Base-by-base conservation (phyloP, 768 basidiomycete species). In the Mrakia frigida region DNA sequence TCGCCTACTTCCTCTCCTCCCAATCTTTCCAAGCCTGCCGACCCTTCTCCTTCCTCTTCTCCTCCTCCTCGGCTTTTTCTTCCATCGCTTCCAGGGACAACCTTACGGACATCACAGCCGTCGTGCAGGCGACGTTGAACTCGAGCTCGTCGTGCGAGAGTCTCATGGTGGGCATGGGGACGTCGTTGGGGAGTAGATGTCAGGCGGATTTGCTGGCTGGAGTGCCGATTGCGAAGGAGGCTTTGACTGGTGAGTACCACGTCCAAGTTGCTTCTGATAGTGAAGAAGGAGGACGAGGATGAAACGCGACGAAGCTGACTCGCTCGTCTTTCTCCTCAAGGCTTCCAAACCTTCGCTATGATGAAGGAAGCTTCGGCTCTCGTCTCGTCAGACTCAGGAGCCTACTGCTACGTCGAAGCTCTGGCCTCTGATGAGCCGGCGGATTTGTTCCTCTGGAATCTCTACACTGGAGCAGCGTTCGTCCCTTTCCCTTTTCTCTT, bases 351-450 rank as follows among this genome's bases (percentile, higher is more conserved):
- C 33, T 95, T 89, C 81, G 78, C 83, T 53, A 77, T 91, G 70
- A 88, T 91, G 87, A 87, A 88, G 53, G 82, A 86, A 21, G 86
- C 86, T 0, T 90, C 86, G 9, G 94, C 92, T 81, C 84, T 87
- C 33, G 79, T 85, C 11, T 86, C 91, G 82, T 86, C 88, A 14
- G 80, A 84, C 5, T 86, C 88, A 41, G 86, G 89, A 79, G 82
- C 88, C 0, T 94, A 92, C 83, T 94, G 92, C 84, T 93, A 88
- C 83, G 72, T 92, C 73, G 86, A 89, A 77, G 91, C 92, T 21
- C 87, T 88, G 31, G 85, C 84, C 46, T 85, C 85, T 77, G 43
- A 85, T 3, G 88, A 88, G 75, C 88, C 90, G 0, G 87, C 88
- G 31, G 91, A 91, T 81, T 82, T 89, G n/a, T 92, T 89, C 85